Evolutionary conservation across 1,284 basidiomycete genomes (phyloP), one percentile per base, ranked within the genome.

Genomic region (Pseudozyma tsukubaensis): DNA sequence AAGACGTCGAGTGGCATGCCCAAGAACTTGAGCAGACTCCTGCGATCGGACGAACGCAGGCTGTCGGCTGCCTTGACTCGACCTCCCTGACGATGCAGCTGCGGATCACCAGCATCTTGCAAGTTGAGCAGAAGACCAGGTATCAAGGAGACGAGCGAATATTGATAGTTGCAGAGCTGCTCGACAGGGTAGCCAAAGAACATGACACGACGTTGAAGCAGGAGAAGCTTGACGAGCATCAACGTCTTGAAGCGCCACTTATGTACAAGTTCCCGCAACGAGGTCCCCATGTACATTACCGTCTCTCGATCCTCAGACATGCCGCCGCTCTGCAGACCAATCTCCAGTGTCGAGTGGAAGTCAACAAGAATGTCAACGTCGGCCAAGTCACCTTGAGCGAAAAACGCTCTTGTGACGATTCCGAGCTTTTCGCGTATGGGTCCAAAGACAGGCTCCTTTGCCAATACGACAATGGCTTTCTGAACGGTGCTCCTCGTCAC

Each of bases 101-200:
- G 89, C 0, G 97, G 95, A 3, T 92, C 92, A n/a, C 94, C 96
- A 59, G 91, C 92, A 81, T 99, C 96, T 57, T 94, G 91, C 42
- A 99, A 87, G 9, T 90, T 90, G 84, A 97, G 92, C 29, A 99
- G 87, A 5, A 99, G 88, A 93, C 67, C 63, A 50, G 48, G 84
- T 70, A 85, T 76, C 13, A 86, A 79, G 0, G 85, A 85, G 32
- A 86, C 89, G 29, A 99, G 88, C 1, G 94, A 96, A 85, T 99
- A 99, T 85, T 99, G 97, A 80, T 94, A 97, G 29, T 94, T 97
- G 86, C 96, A 98, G 35, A 99, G 87, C 62, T 91, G 90, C 85
- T 99, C 97, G 0, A 99, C 96, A 0, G 96, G 96, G 82, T 97
- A 94, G 9, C 96, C 96, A 78, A 90, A 97, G 84, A 99, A 94